Base-by-base conservation (phyloP, 179 eudicot genomes). In the Beta corolliflora region DNA sequence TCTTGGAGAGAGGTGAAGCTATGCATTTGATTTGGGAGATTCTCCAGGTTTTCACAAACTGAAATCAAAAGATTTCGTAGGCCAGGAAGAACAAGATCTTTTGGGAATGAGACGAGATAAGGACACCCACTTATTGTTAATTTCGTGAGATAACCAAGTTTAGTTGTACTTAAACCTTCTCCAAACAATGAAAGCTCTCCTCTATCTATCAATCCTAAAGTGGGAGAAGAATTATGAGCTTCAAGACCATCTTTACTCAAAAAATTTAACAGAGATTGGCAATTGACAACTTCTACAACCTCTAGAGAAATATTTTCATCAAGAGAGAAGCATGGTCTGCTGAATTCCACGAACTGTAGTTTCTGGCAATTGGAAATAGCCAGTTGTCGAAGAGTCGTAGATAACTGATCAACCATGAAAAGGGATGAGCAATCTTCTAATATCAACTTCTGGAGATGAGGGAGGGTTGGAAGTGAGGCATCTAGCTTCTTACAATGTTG, bases 381-480 rank as follows among this genome's bases (percentile, higher is more conserved):
- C 13, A 71, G 21, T 48, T 71, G 76, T 6, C 60, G 44, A 12
- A 73, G 76, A 41, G 76, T 73, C 60, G 29, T 11, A 50, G 76
- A 60, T 52, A 73, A n/a, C 11, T 53, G 76, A 50, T 71, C 75
- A 50, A 71, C 58, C 56, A 50, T 71, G 58, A 71, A 31, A 12
- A 52, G 60, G 13, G 60, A 50, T 50, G 60, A 73, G 21, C 76
- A 73, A 15, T 73, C 76, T 23, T 64, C 72, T 48, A 77, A 8
- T 61, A 16, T 25, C 72, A 77, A 25, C 69, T 50, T 65, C 5
- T 65, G 61, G 25, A 77, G 80, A 25, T 15, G 9, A 14, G 72
- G 80, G 25, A 77, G 72, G 48, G 60, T 48, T 65, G 80, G 80
- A 21, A 77, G 60, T 16, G 79, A 63, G 45, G 41, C 61, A 65